These are phyloP conservation scores for Vanilla planifolia DNA, from an alignment of 106 monocot genomes.

Conservation along the genomic window DNA sequence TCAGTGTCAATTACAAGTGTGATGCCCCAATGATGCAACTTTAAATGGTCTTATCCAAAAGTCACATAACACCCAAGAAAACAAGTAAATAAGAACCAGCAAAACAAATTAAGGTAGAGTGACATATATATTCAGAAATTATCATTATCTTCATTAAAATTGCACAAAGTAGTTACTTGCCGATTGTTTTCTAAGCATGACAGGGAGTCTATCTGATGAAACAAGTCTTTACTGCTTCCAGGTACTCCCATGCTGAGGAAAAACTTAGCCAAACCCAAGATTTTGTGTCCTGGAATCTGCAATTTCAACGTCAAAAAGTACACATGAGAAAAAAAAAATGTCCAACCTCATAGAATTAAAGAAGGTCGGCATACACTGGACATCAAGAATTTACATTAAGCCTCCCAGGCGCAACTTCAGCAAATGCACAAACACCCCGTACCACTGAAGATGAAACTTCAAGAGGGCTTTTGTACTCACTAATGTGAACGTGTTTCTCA, in stretches of 20 bases:
- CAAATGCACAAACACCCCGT: conserved; percentile 64
- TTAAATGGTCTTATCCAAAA: background rate
- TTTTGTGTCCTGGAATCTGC: conserved; percentile 78
- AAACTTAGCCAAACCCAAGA: conserved; percentile 85
- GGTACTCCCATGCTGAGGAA: conserved; percentile 82
- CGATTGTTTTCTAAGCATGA: conserved; percentile 81
- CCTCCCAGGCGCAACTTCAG: conserved; percentile 55
- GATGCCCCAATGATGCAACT: background rate
- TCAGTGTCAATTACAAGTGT: background rate
- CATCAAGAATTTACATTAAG: conserved; percentile 45
- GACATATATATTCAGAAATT: background rate
- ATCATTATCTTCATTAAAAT: background rate
- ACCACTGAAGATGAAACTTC: conserved; percentile 64
- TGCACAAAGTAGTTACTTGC: conserved; percentile 18
- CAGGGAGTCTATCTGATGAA: conserved; percentile 76
- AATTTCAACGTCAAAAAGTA: conserved; percentile 13
- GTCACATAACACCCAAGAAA: too few species aligned
- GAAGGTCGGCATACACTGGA: background rate
- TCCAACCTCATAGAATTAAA: background rate
- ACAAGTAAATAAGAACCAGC: background rate
- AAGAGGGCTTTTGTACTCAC: conserved; percentile 73
- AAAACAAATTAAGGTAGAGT: too few species aligned
- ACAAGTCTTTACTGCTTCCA: conserved; percentile 77
- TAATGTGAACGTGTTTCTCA: conserved; percentile 67
- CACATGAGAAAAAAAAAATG: conserved; percentile 13